A percentile compares a stretch with the other conserved stretches of the same genome.
phyloP scores from a whole-genome alignment of 805 yeast species.

The Suhomyces sp. region DNA sequence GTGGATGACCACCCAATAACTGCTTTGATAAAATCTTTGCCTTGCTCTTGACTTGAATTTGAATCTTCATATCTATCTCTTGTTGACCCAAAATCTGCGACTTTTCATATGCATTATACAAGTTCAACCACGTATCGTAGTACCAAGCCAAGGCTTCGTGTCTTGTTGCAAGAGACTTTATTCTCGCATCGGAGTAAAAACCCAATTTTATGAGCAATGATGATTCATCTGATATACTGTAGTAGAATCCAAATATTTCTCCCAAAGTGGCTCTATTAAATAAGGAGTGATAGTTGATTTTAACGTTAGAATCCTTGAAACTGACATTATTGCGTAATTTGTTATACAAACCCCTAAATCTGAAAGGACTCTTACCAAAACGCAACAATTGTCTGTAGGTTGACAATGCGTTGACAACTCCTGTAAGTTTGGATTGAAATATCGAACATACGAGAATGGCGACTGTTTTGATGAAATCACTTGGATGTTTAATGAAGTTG shows the following conservation, averaged over 20 bases:
- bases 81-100: conserved; percentile 43
- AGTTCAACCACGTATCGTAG: conserved; percentile 56
- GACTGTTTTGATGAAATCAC: conserved; percentile 34
- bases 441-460: conserved; percentile 37
- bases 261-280: conserved; percentile 47
- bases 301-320: conserved; percentile 8
- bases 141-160: conserved; percentile 74
- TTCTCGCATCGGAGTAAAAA: conserved; percentile 27
- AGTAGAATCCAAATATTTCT: conserved; percentile 57
- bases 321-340: conserved; percentile 26
- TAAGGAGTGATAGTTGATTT: conserved; percentile 16
- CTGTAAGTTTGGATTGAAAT: conserved; percentile 42
- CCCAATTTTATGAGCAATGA: conserved; percentile 55
- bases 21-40: conserved; percentile 47
- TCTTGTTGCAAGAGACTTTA: conserved; percentile 40
- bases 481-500: conserved; percentile 38
- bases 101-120: conserved; percentile 50
- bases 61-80: conserved; percentile 55
- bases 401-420: conserved; percentile 47
- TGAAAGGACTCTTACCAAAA: conserved; percentile 69
- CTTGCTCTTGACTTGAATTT: conserved; percentile 58
- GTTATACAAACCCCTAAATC: conserved; percentile 38
- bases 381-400: conserved; percentile 66
- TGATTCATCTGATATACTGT: conserved; percentile 65
- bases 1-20: conserved; percentile 19